Evolutionary conservation across 257 asterid genomes (phyloP).

Genomic region (Coffea canephora): DNA sequence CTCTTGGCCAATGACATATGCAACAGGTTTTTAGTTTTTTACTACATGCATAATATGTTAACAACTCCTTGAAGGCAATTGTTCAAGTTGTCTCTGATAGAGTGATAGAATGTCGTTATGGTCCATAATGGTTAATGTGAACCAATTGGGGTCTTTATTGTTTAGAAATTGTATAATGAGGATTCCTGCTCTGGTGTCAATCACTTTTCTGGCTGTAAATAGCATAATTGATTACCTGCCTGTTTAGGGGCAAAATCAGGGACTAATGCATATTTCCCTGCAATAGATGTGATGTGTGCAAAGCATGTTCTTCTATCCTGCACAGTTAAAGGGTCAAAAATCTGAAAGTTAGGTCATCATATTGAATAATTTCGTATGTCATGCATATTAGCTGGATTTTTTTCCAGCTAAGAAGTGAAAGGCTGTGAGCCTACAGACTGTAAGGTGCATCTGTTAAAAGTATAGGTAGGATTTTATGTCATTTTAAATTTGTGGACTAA

Average conservation of each 20-base stretch:
- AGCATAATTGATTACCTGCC: background rate
- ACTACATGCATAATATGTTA: background rate
- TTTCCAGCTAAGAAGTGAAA: background rate
- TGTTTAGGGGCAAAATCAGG: background rate
- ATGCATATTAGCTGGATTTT: background rate
- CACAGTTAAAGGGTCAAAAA: background rate
- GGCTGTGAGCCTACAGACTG: background rate
- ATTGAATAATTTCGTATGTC: background rate
- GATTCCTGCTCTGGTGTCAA: background rate
- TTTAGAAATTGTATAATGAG: too few species aligned
- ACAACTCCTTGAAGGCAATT: background rate
- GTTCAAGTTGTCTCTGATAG: background rate
- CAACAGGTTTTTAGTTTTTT: background rate
- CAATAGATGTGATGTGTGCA: background rate
- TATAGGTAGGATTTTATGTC: background rate
- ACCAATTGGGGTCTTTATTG: background rate
- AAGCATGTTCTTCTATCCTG: background rate
- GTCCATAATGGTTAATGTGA: background rate
- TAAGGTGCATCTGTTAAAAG: background rate
- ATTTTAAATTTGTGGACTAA: background rate
- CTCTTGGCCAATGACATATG: background rate
- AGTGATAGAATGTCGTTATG: background rate
- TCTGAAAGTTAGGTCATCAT: background rate
- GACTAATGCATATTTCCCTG: background rate
- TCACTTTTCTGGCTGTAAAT: background rate